Evolutionary conservation across 192 early-diverging fungal species (phyloP).

Genomic region (Entomortierella beljakovae): DNA sequence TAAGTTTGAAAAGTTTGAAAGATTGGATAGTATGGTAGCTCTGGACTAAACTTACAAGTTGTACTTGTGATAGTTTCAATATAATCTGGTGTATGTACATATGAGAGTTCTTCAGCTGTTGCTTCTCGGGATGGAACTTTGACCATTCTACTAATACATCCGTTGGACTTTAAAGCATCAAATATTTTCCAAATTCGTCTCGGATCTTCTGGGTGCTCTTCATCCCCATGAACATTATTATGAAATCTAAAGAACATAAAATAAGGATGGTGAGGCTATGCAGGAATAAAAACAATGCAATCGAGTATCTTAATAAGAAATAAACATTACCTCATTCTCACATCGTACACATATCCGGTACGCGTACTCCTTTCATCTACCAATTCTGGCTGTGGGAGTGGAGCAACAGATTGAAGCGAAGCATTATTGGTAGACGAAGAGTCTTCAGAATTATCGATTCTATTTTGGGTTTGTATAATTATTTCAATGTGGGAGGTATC

Average conservation of each 20-base stretch:
- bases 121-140: slow-evolving; percentile 60
- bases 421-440: background rate
- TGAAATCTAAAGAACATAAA: slow-evolving; percentile 59
- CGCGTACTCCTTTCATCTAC: slow-evolving; percentile 46
- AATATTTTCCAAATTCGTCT: slow-evolving; percentile 77
- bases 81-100: slow-evolving; percentile 65
- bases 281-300: background rate
- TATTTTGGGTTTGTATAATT: background rate
- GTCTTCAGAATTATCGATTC: background rate
- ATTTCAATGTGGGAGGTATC: background rate
- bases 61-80: slow-evolving; percentile 58
- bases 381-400: slow-evolving; percentile 21
- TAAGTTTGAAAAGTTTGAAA: too few relatives aligned
- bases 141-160: slow-evolving; percentile 59
- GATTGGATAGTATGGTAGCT: too few relatives aligned
- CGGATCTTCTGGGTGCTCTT: slow-evolving; percentile 82
- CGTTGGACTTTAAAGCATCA: slow-evolving; percentile 60
- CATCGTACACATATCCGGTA: slow-evolving; percentile 53
- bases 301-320: background rate
- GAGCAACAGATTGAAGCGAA: background rate
- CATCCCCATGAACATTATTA: slow-evolving; percentile 64
- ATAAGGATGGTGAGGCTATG: background rate
- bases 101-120: slow-evolving; percentile 59
- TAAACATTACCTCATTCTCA: slow-evolving; percentile 48
- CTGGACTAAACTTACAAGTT: slow-evolving; percentile 53